A percentile compares a stretch with the other conserved stretches of the same genome.
These are phyloP conservation scores for Mycena albidolilacea DNA, from an alignment of 768 basidiomycete genomes.

Conservation along the genomic window DNA sequence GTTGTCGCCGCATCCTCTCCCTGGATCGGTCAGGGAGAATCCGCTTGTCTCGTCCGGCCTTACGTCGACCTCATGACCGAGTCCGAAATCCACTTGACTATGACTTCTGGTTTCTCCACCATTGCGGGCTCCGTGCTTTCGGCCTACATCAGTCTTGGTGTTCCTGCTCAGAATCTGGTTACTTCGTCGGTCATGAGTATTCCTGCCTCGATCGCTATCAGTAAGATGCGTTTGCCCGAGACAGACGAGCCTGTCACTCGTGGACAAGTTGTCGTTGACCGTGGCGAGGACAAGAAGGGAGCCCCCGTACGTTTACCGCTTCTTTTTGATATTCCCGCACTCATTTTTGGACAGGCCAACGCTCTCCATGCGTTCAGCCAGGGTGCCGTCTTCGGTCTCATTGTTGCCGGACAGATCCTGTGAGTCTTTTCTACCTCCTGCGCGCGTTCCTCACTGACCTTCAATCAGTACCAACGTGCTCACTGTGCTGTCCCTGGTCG, in stretches of 20 bases:
- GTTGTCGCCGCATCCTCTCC: constrained; percentile 94
- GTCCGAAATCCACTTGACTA: constrained; percentile 60
- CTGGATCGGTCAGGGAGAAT: constrained; percentile 92
- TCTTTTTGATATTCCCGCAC: constrained; percentile 4
- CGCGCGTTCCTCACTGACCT: constrained; percentile 32
- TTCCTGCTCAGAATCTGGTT: constrained; percentile 84
- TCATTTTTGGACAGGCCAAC: constrained; percentile 64
- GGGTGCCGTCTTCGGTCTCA: constrained; percentile 87
- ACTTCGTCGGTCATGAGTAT: constrained; percentile 97
- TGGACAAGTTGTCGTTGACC: constrained; percentile 84
- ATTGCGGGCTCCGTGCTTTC: constrained; percentile 92
- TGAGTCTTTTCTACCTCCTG: constrained; percentile 51
- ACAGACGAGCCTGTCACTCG: constrained; percentile 89
- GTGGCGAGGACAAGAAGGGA: constrained; percentile 73
- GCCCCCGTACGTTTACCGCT: constrained; percentile 59
- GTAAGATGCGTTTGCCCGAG: constrained; percentile 90
- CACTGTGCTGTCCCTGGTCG: constrained; percentile 87
- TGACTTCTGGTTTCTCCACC: constrained; percentile 95
- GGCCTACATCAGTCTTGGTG: constrained; percentile 86
- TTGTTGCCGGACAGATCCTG: constrained; percentile 92
- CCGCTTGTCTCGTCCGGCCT: constrained; percentile 87
- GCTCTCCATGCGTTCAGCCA: constrained; percentile 91
- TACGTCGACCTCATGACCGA: constrained; percentile 70
- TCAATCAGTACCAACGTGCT: constrained; percentile 80
- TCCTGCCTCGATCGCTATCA: constrained; percentile 93